phyloP scores from a whole-genome alignment of 331 rosid genomes.

The Quercus tomentella region DNA sequence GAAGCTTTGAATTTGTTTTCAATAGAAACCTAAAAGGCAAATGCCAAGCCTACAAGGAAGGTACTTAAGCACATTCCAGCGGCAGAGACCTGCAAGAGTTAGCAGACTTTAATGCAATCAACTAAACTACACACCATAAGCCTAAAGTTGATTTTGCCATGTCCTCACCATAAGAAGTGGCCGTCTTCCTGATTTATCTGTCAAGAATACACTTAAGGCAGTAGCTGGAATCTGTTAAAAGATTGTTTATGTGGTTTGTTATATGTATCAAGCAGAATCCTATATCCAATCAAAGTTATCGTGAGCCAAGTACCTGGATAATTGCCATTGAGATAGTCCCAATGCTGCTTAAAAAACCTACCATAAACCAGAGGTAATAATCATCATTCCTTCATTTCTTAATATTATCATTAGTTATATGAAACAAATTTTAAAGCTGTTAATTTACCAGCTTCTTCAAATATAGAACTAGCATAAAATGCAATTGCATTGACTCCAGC shows the following conservation, averaged over 20 bases:
- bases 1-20: background rate
- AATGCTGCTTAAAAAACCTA: constrained; percentile 72
- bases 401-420: background rate
- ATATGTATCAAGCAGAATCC: constrained; percentile 12
- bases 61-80: constrained; percentile 72
- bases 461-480: constrained; percentile 71
- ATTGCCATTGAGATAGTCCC: constrained; percentile 76
- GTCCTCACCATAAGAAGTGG: too few species aligned
- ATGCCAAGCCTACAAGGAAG: constrained; percentile 55
- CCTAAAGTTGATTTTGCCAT: too few species aligned
- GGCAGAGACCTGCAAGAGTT: too few species aligned
- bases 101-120: too few species aligned
- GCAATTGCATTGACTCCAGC: constrained; percentile 76
- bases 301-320: constrained; percentile 56
- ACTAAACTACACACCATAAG: too few species aligned
- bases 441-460: constrained; percentile 55
- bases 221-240: constrained; percentile 67
- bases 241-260: background rate
- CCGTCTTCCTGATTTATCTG: constrained; percentile 76
- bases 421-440: background rate
- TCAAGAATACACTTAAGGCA: constrained; percentile 53
- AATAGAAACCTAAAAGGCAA: constrained; percentile 54
- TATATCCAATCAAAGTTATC: constrained; percentile 2
- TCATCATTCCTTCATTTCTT: background rate
- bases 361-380: constrained; percentile 13